Percentiles rank a stretch among this genome's conserved stretches.
phyloP scores from a whole-genome alignment of 192 early-diverging fungal species.

The Coemansia sp. region DNA sequence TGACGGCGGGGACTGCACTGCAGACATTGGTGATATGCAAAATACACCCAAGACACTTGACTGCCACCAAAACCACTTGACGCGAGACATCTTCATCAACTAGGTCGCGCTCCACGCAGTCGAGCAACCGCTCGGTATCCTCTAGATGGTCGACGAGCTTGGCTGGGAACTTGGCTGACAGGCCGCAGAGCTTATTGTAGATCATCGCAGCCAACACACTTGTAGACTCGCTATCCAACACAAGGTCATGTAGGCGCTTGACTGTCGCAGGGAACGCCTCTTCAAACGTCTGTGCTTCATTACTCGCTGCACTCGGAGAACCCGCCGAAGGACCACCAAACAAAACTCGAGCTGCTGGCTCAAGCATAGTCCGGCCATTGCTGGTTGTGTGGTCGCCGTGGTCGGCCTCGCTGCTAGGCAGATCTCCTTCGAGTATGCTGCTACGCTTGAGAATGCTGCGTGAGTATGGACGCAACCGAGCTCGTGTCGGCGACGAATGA shows the following conservation, averaged over 20 bases:
- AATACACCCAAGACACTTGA: slow-evolving; percentile 33
- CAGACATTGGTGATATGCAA: slow-evolving; percentile 22
- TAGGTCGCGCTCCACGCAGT: slow-evolving; percentile 28
- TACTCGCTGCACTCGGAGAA: not conserved
- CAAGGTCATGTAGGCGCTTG: not conserved
- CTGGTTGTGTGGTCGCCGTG: not conserved
- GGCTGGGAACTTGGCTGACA: slow-evolving; percentile 8
- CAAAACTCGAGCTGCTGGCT: slow-evolving; percentile 3
- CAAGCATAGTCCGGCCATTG: not conserved
- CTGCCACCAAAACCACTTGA: slow-evolving; percentile 19
- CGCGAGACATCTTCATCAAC: not conserved
- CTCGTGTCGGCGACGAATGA: slow-evolving; percentile 46
- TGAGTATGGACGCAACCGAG: slow-evolving; percentile 22
- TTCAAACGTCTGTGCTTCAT: slow-evolving; percentile 11
- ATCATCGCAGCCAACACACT: not conserved
- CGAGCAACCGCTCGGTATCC: slow-evolving; percentile 11
- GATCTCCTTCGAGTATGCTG: not conserved
- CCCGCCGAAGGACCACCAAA: slow-evolving; percentile 1
- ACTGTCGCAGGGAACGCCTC: slow-evolving; percentile 11
- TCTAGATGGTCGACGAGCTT: not conserved
- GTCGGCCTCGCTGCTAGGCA: slow-evolving; percentile 14
- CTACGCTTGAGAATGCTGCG: slow-evolving; percentile 45
- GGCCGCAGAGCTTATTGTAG: slow-evolving; percentile 29
- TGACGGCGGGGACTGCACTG: not conserved
- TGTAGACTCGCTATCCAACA: not conserved